Base-by-base conservation (phyloP, 2,329 filamentous ascomycete genomes). In the Arthroderma sp. region DNA sequence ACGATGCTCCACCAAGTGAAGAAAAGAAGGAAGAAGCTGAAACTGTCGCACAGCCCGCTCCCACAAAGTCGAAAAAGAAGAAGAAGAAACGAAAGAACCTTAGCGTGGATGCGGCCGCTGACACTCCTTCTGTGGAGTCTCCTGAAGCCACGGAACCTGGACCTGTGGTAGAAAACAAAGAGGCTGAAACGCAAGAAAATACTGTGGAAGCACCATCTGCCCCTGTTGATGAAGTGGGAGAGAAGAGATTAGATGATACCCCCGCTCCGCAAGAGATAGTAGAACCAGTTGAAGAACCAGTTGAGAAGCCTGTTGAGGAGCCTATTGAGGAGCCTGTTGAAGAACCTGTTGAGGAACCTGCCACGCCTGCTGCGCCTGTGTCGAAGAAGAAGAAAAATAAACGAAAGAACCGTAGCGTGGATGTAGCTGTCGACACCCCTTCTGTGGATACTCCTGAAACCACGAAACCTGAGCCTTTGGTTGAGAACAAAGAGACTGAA, bases 301-400 rank as follows among this genome's bases (percentile, higher is more conserved):
- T 42, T 42, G 15, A 22, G 11, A 31, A 47, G 29, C 36, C 32
- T 6, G 15, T 31, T 32, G 40, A 27, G 11, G 41, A 38, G 1
- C 45, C 32, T 47, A 44, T 47, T 29, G 30, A 28, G 32, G 41
- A 38, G 1, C 45, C 32, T 47, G 43, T 47, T 29, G 30, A 28
- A 29, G 41, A 42, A 5, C 22, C 36, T 5, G 27, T 36, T 6
- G 36, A 36, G 4, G 38, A 38, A n/a, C 11, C 6, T 6, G 27
- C 33, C 6, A 8, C 10, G 6, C 22, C n/a, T 33, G 6, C 43
- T 45, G 29, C 43, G 27, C n/a, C 15, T n/a, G 8, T 39, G n/a
- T 42, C 51, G 4, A 60, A 59, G 49, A 54, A 51, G 43, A 51
- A 51, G 15, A 58, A 56, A 42, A 58, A 58, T 42, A 55, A 53